Conservation (phyloP, 2,329 filamentous ascomycete genomes). For the Lojkania enalia region DNA sequence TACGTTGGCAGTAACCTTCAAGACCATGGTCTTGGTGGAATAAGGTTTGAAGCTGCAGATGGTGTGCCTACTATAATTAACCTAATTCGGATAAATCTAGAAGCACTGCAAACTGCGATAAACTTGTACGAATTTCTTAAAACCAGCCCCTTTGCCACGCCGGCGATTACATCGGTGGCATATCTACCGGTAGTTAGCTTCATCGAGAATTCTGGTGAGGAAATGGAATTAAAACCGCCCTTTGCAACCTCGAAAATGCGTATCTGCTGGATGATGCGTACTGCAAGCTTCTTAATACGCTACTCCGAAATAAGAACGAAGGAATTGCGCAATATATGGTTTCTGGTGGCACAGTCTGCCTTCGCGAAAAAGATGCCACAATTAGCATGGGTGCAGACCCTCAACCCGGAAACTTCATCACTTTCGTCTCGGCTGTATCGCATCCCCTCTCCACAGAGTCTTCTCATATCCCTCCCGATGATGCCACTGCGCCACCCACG, state of each 20-base stretch:
- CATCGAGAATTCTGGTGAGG: not conserved
- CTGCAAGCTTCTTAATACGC: conserved; percentile 14
- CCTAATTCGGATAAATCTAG: conserved; percentile 9
- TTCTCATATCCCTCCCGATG: conserved; percentile 37
- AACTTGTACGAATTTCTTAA: conserved; percentile 8
- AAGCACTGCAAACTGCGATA: conserved; percentile 9
- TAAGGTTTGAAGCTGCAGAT: conserved; percentile 17
- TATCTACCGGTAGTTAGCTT: conserved; percentile 17
- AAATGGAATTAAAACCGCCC: not conserved
- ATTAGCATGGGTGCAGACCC: conserved; percentile 1
- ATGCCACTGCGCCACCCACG: conserved; percentile 33
- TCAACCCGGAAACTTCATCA: conserved; percentile 18
- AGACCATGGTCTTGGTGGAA: conserved; percentile 16
- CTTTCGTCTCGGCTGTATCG: conserved; percentile 13
- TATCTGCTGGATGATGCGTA: conserved; percentile 33
- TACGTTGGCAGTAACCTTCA: conserved; percentile 22
- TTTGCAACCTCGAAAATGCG: not conserved
- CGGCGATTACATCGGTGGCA: conserved; percentile 8
- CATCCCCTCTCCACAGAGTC: conserved; percentile 42
- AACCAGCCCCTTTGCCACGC: conserved; percentile 10
- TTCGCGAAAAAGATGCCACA: conserved; percentile 37
- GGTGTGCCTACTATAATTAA: conserved; percentile 14
- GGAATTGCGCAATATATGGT: conserved; percentile 17
- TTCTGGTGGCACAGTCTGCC: conserved; percentile 35
- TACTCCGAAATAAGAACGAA: conserved; percentile 30